These are phyloP conservation scores for Ambrosiella xylebori DNA, from an alignment of 2,329 filamentous ascomycete genomes.

Conservation along the genomic window DNA sequence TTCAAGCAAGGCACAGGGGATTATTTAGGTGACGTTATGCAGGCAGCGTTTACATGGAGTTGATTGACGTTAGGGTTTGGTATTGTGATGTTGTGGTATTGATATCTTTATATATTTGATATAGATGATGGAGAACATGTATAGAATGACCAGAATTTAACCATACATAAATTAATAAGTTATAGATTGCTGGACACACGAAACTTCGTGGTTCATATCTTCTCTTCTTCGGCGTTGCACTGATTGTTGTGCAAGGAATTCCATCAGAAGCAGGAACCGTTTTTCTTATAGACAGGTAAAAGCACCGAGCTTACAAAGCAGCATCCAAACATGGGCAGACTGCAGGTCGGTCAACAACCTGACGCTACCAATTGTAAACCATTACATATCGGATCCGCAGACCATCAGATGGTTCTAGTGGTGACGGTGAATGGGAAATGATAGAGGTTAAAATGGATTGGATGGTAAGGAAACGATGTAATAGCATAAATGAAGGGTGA, in stretches of 20 bases:
- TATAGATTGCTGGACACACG: too few relatives aligned
- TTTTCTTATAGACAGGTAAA: background rate
- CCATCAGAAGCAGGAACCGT: background rate
- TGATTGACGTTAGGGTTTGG: background rate
- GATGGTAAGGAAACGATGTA: too few relatives aligned
- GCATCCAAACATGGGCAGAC: background rate
- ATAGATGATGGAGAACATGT: too few relatives aligned
- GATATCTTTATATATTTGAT: too few relatives aligned
- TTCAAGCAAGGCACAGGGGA: background rate
- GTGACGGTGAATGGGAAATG: background rate
- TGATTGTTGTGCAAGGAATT: background rate
- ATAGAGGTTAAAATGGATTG: too few relatives aligned
- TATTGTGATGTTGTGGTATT: background rate
- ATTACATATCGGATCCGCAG: background rate
- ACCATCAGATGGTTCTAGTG: background rate
- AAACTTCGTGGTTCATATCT: too few relatives aligned
- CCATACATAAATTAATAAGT: too few relatives aligned
- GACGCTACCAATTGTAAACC: background rate
- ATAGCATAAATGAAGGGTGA: background rate
- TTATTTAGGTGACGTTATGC: background rate
- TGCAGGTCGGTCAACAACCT: background rate
- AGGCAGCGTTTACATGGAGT: background rate
- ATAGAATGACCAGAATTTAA: too few relatives aligned
- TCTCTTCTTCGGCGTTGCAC: too few relatives aligned
- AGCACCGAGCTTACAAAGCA: background rate